Evolutionary conservation across 108 stramenopile genomes (phyloP).

Genomic region (Parietichytrium sp.): DNA sequence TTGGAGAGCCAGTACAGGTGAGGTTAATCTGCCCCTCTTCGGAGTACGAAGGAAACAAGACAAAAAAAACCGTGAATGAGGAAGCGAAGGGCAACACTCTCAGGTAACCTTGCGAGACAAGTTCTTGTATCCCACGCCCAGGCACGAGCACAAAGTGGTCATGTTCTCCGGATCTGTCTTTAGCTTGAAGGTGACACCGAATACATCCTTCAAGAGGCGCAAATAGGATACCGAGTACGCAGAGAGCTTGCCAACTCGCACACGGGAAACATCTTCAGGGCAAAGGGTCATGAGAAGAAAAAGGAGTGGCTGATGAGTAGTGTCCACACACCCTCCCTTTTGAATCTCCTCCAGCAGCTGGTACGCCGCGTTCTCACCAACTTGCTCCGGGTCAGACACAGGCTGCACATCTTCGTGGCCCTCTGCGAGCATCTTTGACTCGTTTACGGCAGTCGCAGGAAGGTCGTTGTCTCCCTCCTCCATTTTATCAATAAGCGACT

Average conservation of each 20-base stretch:
- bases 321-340: slow-evolving; percentile 89
- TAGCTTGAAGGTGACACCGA: slow-evolving; percentile 57
- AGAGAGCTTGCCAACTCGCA: slow-evolving; percentile 47
- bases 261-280: slow-evolving; percentile 82
- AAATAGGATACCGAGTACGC: slow-evolving; percentile 48
- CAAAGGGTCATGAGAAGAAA: slow-evolving; percentile 90
- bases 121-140: slow-evolving; percentile 61
- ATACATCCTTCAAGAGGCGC: slow-evolving; percentile 55
- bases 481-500: slow-evolving; percentile 51
- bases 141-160: slow-evolving; percentile 54
- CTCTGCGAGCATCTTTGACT: slow-evolving; percentile 54
- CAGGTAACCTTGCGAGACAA: slow-evolving; percentile 48
- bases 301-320: slow-evolving; percentile 75
- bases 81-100: neutral
- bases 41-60: no score
- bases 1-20: no score
- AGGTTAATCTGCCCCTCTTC: no score
- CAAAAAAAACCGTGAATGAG: no score
- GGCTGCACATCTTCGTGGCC: neutral
- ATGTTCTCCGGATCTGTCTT: slow-evolving; percentile 43
- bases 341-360: slow-evolving; percentile 84
- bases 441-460: slow-evolving; percentile 10
- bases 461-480: neutral
- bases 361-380: slow-evolving; percentile 77
- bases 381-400: slow-evolving; percentile 76